Evolutionary conservation across 805 yeast genomes (phyloP).

Genomic region (Nakazawaea ishiwadae): DNA sequence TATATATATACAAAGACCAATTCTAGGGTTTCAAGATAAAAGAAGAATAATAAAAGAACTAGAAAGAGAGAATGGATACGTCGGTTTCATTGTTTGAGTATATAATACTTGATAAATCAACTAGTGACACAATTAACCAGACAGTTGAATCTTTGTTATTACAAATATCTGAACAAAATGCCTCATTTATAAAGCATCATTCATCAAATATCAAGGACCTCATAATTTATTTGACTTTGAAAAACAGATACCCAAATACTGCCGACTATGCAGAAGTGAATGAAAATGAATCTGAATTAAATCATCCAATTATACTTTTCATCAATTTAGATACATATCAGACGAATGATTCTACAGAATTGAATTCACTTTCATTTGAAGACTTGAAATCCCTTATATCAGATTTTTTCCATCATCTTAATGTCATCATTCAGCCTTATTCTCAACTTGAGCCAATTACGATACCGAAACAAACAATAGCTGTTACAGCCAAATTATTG

Average conservation of each 20-base stretch:
- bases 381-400: background rate
- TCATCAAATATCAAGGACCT: constrained; percentile 1
- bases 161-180: background rate
- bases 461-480: background rate
- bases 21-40: too few relatives aligned
- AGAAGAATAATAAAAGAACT: too few relatives aligned
- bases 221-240: constrained; percentile 7
- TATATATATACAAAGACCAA: background rate
- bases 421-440: background rate
- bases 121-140: background rate
- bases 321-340: background rate
- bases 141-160: background rate
- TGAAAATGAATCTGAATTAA: constrained; percentile 4
- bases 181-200: background rate
- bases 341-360: background rate
- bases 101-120: constrained; percentile 1
- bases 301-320: constrained; percentile 11
- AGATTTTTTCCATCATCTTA: constrained; percentile 11
- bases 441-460: background rate
- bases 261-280: background rate
- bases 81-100: constrained; percentile 7
- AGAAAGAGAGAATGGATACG: too few relatives aligned
- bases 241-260: constrained; percentile 11
- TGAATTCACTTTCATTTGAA: background rate
- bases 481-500: constrained; percentile 10